Evolutionary conservation across 225 moss, liverwort and hornwort genomes (phyloP).

Genomic region (Neckera pumila): DNA sequence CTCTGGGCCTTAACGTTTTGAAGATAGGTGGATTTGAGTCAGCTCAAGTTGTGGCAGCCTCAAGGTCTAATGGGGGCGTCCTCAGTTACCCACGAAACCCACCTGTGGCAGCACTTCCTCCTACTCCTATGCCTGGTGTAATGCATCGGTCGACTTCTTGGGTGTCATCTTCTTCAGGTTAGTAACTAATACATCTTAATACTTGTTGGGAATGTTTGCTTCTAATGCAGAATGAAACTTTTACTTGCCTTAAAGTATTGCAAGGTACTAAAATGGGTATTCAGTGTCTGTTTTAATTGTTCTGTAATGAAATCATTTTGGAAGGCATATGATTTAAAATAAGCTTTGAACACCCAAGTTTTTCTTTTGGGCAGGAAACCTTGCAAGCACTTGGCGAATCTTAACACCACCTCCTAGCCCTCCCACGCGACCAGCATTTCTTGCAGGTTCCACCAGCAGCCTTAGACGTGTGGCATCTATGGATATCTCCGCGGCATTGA

Average conservation of each 20-base stretch:
- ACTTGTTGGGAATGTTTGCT: neutral
- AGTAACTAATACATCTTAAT: neutral
- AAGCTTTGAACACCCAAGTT: neutral
- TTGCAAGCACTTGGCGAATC: constrained; percentile 77
- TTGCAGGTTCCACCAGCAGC: constrained; percentile 54
- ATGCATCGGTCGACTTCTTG: constrained; percentile 92
- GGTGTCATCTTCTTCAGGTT: constrained; percentile 95
- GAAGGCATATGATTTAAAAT: neutral
- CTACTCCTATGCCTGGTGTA: constrained; percentile 67
- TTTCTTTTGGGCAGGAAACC: constrained; percentile 53
- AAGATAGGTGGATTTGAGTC: constrained; percentile 71
- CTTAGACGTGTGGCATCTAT: constrained; percentile 94
- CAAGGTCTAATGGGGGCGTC: constrained; percentile 36
- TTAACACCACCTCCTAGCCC: constrained; percentile 96
- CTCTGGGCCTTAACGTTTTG: constrained; percentile 63
- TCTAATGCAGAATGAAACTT: neutral
- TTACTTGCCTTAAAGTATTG: neutral
- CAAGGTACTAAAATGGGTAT: neutral
- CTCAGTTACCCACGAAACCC: constrained; percentile 61
- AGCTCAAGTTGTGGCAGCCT: constrained; percentile 45
- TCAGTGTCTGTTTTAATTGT: neutral
- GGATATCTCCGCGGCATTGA: constrained; percentile 69
- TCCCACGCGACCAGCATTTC: constrained; percentile 73
- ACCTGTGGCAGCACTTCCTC: constrained; percentile 74
- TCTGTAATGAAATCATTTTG: neutral